A percentile compares a stretch with the other conserved stretches of the same genome.
phyloP scores from a whole-genome alignment of 306 rosid species.

The Purshia tridentata region DNA sequence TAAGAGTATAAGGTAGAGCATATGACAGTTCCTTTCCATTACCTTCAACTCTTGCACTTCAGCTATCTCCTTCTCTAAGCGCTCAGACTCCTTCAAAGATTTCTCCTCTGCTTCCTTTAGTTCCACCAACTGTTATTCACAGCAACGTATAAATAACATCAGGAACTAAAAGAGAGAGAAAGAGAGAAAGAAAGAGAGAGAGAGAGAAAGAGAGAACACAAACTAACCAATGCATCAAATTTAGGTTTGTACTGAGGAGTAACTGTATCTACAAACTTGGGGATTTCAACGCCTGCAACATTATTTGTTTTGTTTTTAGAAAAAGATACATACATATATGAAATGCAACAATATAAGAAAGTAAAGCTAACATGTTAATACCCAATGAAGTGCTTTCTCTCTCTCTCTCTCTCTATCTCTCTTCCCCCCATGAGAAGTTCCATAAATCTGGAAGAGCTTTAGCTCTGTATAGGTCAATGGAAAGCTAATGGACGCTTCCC shows the following conservation, averaged over 20 bases:
- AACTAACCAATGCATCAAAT: slow-evolving; percentile 67
- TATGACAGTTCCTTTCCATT: slow-evolving; percentile 15
- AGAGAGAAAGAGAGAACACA: neutral
- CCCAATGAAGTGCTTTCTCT: neutral
- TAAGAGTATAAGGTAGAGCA: neutral
- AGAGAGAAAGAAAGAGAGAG: slow-evolving; percentile 5
- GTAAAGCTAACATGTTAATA: neutral
- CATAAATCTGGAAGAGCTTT: neutral
- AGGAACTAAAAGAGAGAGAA: neutral
- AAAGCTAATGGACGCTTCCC: too few species aligned
- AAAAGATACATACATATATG: neutral
- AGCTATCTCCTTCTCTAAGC: slow-evolving; percentile 79
- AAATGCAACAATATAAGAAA: neutral
- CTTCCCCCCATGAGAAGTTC: neutral
- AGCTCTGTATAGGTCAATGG: neutral
- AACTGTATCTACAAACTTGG: slow-evolving; percentile 88
- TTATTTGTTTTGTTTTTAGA: neutral
- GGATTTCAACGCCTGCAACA: slow-evolving; percentile 76
- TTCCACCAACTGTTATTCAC: slow-evolving; percentile 64
- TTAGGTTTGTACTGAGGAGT: slow-evolving; percentile 91
- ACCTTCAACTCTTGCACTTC: slow-evolving; percentile 92
- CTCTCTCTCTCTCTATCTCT: neutral
- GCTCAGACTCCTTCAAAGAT: slow-evolving; percentile 88
- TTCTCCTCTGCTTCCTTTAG: slow-evolving; percentile 86
- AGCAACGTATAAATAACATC: slow-evolving; percentile 17